Percentiles rank a stretch among this genome's conserved stretches.
Evolutionary conservation across 2,329 filamentous ascomycete species (phyloP).

Genomic region (Stagonosporopsis cucurbitacearum): DNA sequence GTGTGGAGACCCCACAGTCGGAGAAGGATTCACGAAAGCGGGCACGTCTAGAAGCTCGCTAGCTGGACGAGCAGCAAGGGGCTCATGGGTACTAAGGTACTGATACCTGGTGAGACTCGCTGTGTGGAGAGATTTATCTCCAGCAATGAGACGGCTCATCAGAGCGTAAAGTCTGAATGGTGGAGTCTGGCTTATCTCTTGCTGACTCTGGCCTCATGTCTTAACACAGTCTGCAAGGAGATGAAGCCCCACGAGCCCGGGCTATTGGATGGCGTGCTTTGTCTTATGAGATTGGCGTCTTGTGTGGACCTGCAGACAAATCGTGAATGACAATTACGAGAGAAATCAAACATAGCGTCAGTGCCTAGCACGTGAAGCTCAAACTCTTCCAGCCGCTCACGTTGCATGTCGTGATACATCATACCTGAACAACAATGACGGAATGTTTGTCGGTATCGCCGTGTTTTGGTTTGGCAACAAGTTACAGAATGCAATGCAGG

Average conservation of each 20-base stretch:
- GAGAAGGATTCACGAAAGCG: conserved; percentile 21
- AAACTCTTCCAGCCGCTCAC: conserved; percentile 3
- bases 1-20: conserved; percentile 32
- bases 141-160: conserved; percentile 10
- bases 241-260: conserved; percentile 16
- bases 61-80: conserved; percentile 28
- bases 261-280: conserved; percentile 20
- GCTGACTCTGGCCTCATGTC: conserved; percentile 19
- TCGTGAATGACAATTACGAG: conserved; percentile 14
- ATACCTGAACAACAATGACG: conserved; percentile 1
- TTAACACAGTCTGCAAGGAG: conserved; percentile 19
- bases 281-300: conserved; percentile 27
- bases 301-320: conserved; percentile 17
- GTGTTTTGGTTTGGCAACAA: conserved; percentile 4
- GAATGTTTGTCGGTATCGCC: conserved; percentile 8
- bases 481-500: conserved; percentile 7
- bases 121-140: conserved; percentile 12
- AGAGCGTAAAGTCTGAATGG: conserved; percentile 15
- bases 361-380: conserved; percentile 4
- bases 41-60: conserved; percentile 34
- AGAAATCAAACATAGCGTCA: conserved; percentile 3
- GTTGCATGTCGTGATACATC: conserved; percentile 9
- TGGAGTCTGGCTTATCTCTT: conserved; percentile 29
- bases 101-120: conserved; percentile 5
- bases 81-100: conserved; percentile 15